These are phyloP conservation scores for Leccinum subspadiceum DNA, from an alignment of 1,284 basidiomycete genomes.

Conservation along the genomic window DNA sequence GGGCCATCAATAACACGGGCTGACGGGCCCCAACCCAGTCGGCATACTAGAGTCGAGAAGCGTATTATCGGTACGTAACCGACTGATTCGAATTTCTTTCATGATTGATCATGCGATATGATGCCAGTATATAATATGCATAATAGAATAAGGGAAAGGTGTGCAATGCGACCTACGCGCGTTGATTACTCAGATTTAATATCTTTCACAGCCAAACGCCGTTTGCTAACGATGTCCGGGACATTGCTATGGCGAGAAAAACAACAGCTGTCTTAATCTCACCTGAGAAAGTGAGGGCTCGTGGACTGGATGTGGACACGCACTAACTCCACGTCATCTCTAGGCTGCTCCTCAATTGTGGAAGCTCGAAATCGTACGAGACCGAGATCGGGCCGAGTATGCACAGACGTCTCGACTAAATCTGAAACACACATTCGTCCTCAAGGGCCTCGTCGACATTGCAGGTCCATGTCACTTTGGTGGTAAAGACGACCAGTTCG, in stretches of 20 bases:
- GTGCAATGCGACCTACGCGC: conserved; percentile 20
- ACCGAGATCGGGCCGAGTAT: conserved; percentile 38
- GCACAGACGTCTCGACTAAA: conserved; percentile 47
- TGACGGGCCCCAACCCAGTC: conserved; percentile 67
- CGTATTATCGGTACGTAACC: conserved; percentile 62
- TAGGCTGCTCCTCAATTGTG: conserved; percentile 68
- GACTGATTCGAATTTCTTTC: neutral
- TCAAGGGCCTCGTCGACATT: conserved; percentile 66
- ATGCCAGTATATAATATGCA: conserved; percentile 67
- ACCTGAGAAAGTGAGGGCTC: conserved; percentile 48
- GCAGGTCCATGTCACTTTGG: conserved; percentile 79
- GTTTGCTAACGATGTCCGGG: conserved; percentile 74
- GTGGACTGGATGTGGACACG: neutral
- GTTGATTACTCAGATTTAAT: conserved; percentile 11
- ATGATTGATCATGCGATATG: conserved; percentile 1
- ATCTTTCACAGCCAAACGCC: conserved; percentile 59
- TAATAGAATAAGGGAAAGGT: conserved; percentile 65
- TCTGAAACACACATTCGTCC: conserved; percentile 56
- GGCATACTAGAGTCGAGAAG: conserved; percentile 68
- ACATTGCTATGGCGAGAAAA: conserved; percentile 63
- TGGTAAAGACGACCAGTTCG: conserved; percentile 70
- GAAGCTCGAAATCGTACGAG: conserved; percentile 57
- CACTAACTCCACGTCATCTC: conserved; percentile 10
- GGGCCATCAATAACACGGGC: conserved; percentile 62
- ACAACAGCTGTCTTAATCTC: conserved; percentile 64